Conservation (phyloP, 306 rosid genomes). For the Acacia acuminata region DNA sequence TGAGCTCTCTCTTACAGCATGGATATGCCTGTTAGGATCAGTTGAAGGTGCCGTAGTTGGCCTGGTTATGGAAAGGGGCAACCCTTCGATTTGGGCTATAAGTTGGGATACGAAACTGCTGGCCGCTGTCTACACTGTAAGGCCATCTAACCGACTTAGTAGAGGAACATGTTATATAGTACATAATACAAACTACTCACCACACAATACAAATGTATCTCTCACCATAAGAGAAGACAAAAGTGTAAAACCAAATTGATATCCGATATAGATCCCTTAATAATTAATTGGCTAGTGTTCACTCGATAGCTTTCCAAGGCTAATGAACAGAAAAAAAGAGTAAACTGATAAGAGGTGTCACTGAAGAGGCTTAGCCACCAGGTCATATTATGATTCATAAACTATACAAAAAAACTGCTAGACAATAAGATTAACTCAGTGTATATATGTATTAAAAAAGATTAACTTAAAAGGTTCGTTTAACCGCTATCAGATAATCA, state of each 20-base stretch:
- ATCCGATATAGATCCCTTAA: not conserved
- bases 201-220: not conserved
- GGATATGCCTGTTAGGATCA: constrained; percentile 84
- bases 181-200: not conserved
- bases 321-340: not conserved
- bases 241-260: not conserved
- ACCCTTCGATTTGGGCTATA: constrained; percentile 63
- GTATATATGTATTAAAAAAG: not conserved
- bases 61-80: constrained; percentile 67
- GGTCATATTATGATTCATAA: not conserved
- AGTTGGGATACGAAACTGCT: constrained; percentile 58
- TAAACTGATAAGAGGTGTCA: not conserved
- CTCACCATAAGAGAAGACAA: not conserved
- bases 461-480: not conserved
- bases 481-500: not conserved
- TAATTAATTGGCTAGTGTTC: not conserved
- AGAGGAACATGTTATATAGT: not conserved
- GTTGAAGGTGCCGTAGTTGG: constrained; percentile 74
- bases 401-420: not conserved
- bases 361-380: not conserved
- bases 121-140: constrained; percentile 61
- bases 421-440: not conserved
- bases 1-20: constrained; percentile 82
- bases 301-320: not conserved
- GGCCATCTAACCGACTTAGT: not conserved